Conservation (phyloP, 805 yeast genomes). For the Brettanomyces nanus region DNA sequence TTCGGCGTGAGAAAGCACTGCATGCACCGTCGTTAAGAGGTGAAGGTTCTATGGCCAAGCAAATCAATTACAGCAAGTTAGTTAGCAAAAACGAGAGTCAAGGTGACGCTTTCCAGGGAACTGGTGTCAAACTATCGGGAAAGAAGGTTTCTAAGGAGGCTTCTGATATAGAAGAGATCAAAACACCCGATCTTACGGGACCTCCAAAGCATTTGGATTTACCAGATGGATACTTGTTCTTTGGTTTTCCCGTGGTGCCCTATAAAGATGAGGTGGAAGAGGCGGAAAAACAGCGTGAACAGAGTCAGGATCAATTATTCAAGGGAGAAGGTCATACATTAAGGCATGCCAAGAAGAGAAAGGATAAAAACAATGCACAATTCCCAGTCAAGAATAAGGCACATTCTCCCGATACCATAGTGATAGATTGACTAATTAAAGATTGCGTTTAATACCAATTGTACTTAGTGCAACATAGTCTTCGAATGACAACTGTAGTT, state of each 20-base stretch:
- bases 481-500: conserved; percentile 11
- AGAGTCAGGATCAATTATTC: conserved; percentile 25
- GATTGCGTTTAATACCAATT: too few relatives aligned
- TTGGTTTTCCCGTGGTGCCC: conserved; percentile 77
- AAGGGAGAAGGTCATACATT: conserved; percentile 69
- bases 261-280: conserved; percentile 33
- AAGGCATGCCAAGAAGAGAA: conserved; percentile 50
- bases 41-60: conserved; percentile 67
- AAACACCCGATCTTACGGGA: conserved; percentile 40
- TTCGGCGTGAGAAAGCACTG: conserved; percentile 30
- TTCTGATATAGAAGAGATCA: conserved; percentile 11
- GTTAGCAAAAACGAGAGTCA: conserved; percentile 34
- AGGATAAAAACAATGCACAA: conserved; percentile 42
- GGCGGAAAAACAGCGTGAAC: conserved; percentile 16
- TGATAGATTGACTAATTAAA: conserved; percentile 50
- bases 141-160: conserved; percentile 25
- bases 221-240: conserved; percentile 83
- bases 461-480: conserved; percentile 15
- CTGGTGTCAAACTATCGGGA: conserved; percentile 69
- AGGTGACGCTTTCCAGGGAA: conserved; percentile 39
- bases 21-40: conserved; percentile 29
- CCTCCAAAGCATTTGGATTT: conserved; percentile 65
- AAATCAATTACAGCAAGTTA: conserved; percentile 56
- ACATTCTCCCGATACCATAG: conserved; percentile 71
- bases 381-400: conserved; percentile 54